Base-by-base conservation (phyloP, 148 eudicot genomes). In the Rheum nobile region DNA sequence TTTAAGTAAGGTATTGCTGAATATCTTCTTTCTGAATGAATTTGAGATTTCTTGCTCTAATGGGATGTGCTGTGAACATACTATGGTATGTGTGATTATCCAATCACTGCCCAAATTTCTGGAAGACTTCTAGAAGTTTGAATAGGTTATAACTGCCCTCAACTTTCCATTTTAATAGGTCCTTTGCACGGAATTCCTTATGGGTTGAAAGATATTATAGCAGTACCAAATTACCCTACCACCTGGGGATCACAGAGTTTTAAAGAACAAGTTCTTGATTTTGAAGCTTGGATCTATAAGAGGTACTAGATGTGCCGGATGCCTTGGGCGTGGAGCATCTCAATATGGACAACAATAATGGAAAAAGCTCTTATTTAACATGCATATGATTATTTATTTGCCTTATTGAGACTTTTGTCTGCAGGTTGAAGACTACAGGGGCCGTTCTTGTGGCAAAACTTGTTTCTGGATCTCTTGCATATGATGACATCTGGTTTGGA, bases 111-210 rank as follows among this genome's bases (percentile, higher is more conserved):
- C 54, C 26, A 52, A 54, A 22, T 54, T 54, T 54, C 8, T 3
- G 31, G 4, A 11, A 2, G 4, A 42, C 5, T 46, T 3, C 6
- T 46, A 14, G 14, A 6, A 41, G 50, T 21, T 4, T 17, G 34
- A 22, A 16, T 17, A 0, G 72, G 24, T 68, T 68, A 8, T 67
- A 68, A 12, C 41, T 39, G 46, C 28, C 44, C 43, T 68, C 13
- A 42, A 37, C 7, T 71, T 32, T 29, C 73, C 17, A 43, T 39
- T 24, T 71, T 28, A 44, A 43, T 32, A 93, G 98, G 98, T 61
- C 97, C 98, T 68, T 92, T 91, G 32, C 98, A 93, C 77, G 96
- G 98, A 43, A 93, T 93, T 72, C 98, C 98, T 8, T 93, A 89
- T 38, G 96, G 97, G 31, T 77, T 93, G 75, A 93, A 93, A 82